Evolutionary conservation across 495 filamentous ascomycete species (phyloP), one percentile per base, ranked within the genome.

Genomic region (Collariella sp.): DNA sequence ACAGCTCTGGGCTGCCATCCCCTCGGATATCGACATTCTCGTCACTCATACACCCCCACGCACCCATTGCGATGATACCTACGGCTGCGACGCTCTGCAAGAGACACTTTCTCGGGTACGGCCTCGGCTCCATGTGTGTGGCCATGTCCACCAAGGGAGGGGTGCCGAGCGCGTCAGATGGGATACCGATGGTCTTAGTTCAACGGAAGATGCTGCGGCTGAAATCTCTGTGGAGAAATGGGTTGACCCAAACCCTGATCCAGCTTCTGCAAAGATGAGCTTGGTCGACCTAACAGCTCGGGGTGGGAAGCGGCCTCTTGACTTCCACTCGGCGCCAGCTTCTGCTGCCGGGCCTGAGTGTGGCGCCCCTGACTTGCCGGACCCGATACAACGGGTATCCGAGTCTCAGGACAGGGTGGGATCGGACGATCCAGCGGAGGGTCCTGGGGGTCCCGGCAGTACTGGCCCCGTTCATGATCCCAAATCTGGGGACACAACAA

Each of bases 81-180:
- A 48, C 26, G 93, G 91, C 15, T 95, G 89, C 60, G 79, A 86
- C 33, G 80, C 72, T 31, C 77, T 97, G 10, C 75, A 84, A 5
- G 70, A 78, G 43, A 80, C 86, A 44, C 61, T 89, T 29, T 88
- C 86, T 81, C 76, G 83, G 16, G 79, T 94, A 3, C 80, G 85
- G n/a, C 93, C 91, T 12, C 71, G 72, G 16, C 70, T 96, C 7
- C 90, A 95, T 64, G 79, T 96, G 40, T 96, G 89, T 62, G 93
- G 91, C 1, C 93, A 97, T 68, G 75, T 96, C 38, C 93, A 97
- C 65, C 81, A 78, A 23, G 78, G 72, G 7, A 66, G 80, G 45
- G 83, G 83, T 1, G 81, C 74, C 11, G 74, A 83, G 60, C 69
- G 77, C 4, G 69, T 87, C 10, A 67, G 64, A 22, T 88, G 84